Evolutionary conservation across 805 yeast genomes (phyloP), one percentile per base, ranked within the genome.

Genomic region (Myxozyma nipponensis): DNA sequence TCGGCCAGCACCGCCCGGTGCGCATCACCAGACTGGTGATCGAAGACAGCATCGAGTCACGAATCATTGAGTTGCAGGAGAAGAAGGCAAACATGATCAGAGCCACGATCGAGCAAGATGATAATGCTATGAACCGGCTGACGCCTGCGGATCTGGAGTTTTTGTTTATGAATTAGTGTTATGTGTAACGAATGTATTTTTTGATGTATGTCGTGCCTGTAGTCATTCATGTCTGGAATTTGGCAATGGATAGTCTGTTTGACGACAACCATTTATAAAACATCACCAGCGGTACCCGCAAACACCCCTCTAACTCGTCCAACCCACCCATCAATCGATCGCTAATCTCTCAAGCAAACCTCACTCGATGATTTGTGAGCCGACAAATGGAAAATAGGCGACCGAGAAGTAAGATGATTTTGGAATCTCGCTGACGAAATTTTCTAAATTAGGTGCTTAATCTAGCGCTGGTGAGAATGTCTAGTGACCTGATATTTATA

Each of bases 11-110:
- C 61, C 72, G 99, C 58, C 98, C 99, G 0, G 96, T 93, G 7
- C 78, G 87, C 56, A 88, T 93, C 58, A 89, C 96, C 6, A 77
- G 97, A 42, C 81, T 93, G 63, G 88, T 95, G 59, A 91, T 93
- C 45, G 98, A 90, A 63, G 98, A 93, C 69, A 88, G 96, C 63
- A 93, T 93, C 39, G 99, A 93, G 71, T 84, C 95, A 61, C 84
- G 96, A 68, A 93, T 93, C 60, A 86, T 93, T 46, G 98, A 93
- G 65, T 70, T 93, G 41, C 99, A 93, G 67, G 97, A 93, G 51
- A 95, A 93, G 71, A 93, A 93, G 72, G 98, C 98, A 10, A 87
- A 87, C 61, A 93, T 93, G 99, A 93, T 93, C 54, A 84, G 87
- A 66, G 99, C 99, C 1, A 93, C 98, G 0, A 84, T 93, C 47